Conservation (phyloP, 805 yeast genomes). For the Nakazawaea ambrosiae region DNA sequence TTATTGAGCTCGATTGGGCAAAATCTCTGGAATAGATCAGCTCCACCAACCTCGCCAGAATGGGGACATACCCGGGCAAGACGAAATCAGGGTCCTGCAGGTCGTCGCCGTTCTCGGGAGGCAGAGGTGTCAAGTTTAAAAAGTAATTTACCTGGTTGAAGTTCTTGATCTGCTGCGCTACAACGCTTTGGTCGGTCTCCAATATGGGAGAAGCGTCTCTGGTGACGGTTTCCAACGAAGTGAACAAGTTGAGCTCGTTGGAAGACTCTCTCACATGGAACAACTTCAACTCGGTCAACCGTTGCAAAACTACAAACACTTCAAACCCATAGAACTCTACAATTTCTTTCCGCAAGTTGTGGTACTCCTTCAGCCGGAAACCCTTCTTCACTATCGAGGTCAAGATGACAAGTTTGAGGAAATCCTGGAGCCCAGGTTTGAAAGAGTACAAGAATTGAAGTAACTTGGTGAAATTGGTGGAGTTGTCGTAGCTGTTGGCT, state of each 20-base stretch:
- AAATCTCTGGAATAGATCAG: conserved; percentile 53
- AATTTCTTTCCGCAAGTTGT: conserved; percentile 44
- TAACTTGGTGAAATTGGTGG: conserved; percentile 28
- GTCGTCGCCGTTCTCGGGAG: conserved; percentile 26
- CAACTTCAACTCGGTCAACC: conserved; percentile 41
- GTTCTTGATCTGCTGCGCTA: conserved; percentile 25
- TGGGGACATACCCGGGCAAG: conserved; percentile 78
- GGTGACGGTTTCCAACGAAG: conserved; percentile 3
- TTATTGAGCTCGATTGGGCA: conserved; percentile 6
- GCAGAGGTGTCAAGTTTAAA: conserved; percentile 42
- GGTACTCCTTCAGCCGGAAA: conserved; percentile 55
- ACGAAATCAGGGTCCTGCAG: conserved; percentile 50
- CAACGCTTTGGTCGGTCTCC: background rate
- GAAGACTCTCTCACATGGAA: conserved; percentile 26
- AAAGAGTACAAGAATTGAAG: conserved; percentile 43
- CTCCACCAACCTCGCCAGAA: conserved; percentile 64
- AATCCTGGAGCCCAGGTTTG: conserved; percentile 30
- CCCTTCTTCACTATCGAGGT: conserved; percentile 65
- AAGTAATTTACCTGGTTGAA: conserved; percentile 27
- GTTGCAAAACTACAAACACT: conserved; percentile 38
- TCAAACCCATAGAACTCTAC: conserved; percentile 60
- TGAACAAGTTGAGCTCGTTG: conserved; percentile 9
- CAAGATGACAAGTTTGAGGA: conserved; percentile 49
- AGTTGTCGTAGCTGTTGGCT: conserved; percentile 40
- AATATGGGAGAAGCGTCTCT: background rate